Percentiles rank a stretch among this genome's conserved stretches.
Conservation (phyloP, 2,329 filamentous ascomycete species). For the Ceratocystis eucalypticola region DNA sequence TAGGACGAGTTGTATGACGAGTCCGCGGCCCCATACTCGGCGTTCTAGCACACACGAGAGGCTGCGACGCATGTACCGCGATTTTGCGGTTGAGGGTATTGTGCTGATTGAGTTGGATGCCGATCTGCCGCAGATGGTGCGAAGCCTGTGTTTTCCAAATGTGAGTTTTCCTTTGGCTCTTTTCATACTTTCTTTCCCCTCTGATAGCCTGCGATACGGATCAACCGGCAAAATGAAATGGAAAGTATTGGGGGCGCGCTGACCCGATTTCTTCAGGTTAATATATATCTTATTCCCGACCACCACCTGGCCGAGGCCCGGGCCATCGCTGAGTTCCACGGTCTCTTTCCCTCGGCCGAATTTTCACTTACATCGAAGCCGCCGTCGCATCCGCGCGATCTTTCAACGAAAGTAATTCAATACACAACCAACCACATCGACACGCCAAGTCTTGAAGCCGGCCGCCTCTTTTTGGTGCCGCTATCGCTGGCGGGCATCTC, state of each 20-base stretch:
- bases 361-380: constrained; percentile 7
- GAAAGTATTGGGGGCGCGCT: background rate
- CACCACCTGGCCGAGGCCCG: constrained; percentile 5
- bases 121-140: constrained; percentile 14
- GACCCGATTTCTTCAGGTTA: background rate
- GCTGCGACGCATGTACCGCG: constrained; percentile 12
- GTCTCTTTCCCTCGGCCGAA: constrained; percentile 10
- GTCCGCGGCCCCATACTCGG: background rate
- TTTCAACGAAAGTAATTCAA: constrained; percentile 5
- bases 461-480: constrained; percentile 15
- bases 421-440: constrained; percentile 16
- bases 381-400: background rate
- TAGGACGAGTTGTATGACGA: background rate
- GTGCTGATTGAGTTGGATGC: constrained; percentile 14
- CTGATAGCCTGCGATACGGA: background rate
- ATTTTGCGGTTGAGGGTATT: constrained; percentile 12
- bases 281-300: constrained; percentile 16
- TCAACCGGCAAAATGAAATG: background rate
- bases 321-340: constrained; percentile 13
- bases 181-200: background rate
- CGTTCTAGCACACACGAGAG: background rate
- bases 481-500: constrained; percentile 11
- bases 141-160: constrained; percentile 17
- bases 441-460: constrained; percentile 15
- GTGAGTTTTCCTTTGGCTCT: background rate